These are phyloP conservation scores for Termitomyces sp. DNA, from an alignment of 768 basidiomycete species.

Conservation along the genomic window DNA sequence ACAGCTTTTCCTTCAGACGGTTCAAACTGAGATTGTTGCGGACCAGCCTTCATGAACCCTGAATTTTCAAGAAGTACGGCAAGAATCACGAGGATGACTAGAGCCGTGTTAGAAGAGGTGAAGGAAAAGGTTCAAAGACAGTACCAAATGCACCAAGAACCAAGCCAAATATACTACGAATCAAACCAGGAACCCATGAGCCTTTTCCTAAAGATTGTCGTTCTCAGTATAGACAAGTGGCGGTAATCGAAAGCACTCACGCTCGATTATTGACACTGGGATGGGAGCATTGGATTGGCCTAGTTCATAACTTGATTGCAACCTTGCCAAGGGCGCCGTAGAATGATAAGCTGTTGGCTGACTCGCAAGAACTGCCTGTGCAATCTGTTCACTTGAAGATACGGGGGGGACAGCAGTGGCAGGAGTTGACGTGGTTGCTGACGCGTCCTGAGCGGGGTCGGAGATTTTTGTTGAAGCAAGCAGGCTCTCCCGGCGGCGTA, in stretches of 20 bases:
- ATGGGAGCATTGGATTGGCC: constrained; percentile 56
- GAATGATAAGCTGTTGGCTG: constrained; percentile 21
- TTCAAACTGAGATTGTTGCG: constrained; percentile 77
- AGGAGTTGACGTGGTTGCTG: constrained; percentile 7
- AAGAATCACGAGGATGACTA: constrained; percentile 79
- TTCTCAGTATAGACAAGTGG: neutral
- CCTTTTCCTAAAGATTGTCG: constrained; percentile 50
- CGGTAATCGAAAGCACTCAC: constrained; percentile 37
- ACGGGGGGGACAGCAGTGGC: constrained; percentile 8
- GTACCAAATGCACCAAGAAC: constrained; percentile 62
- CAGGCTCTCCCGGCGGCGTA: constrained; percentile 62
- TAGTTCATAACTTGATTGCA: constrained; percentile 35
- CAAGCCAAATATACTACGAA: constrained; percentile 51
- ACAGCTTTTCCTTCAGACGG: constrained; percentile 75
- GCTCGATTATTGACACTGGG: constrained; percentile 77
- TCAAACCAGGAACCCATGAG: constrained; percentile 54
- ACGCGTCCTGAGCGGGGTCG: constrained; percentile 6
- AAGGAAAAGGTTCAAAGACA: constrained; percentile 24
- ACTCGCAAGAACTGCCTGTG: constrained; percentile 41
- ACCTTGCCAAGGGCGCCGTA: constrained; percentile 29
- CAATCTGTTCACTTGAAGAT: constrained; percentile 35
- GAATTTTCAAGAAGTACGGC: constrained; percentile 91
- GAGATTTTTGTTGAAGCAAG: constrained; percentile 29
- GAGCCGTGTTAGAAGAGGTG: neutral
- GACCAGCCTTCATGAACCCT: constrained; percentile 86